Evolutionary conservation across 192 early-diverging fungal species (phyloP).

Genomic region (Backusella circina): DNA sequence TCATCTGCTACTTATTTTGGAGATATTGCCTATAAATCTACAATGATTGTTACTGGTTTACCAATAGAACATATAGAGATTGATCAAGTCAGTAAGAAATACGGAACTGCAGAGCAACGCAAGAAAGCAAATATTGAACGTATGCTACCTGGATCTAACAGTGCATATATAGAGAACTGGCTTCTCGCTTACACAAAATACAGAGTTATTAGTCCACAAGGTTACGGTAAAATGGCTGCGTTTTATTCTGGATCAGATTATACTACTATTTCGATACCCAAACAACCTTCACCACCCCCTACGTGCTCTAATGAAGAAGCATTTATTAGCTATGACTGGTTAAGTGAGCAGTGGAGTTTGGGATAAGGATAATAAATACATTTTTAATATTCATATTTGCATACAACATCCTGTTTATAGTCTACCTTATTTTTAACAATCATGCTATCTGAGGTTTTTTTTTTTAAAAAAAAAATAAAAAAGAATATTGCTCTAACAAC

Average conservation of each 20-base stretch:
- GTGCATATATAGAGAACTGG: constrained; percentile 46
- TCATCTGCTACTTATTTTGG: constrained; percentile 8
- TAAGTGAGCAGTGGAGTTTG: neutral
- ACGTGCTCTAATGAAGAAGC: neutral
- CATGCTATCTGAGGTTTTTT: neutral
- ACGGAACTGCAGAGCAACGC: constrained; percentile 31
- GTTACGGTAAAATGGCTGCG: constrained; percentile 42
- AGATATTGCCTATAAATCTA: constrained; percentile 5
- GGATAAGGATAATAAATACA: neutral
- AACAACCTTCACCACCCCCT: neutral
- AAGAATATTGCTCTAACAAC: neutral
- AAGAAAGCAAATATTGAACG: constrained; percentile 14
- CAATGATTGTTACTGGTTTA: constrained; percentile 33
- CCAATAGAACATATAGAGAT: constrained; percentile 40
- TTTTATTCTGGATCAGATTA: constrained; percentile 36
- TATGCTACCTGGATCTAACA: constrained; percentile 28
- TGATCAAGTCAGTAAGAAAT: constrained; percentile 32
- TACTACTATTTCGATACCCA: constrained; percentile 26
- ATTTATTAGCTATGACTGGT: neutral
- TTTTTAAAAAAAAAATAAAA: neutral
- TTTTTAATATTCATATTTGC: neutral
- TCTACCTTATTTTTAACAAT: neutral
- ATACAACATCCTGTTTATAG: neutral
- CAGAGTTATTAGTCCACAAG: constrained; percentile 35
- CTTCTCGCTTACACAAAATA: constrained; percentile 38